phyloP scores from a whole-genome alignment of 225 moss, liverwort and hornwort species.

The Sphagnum contortum region DNA sequence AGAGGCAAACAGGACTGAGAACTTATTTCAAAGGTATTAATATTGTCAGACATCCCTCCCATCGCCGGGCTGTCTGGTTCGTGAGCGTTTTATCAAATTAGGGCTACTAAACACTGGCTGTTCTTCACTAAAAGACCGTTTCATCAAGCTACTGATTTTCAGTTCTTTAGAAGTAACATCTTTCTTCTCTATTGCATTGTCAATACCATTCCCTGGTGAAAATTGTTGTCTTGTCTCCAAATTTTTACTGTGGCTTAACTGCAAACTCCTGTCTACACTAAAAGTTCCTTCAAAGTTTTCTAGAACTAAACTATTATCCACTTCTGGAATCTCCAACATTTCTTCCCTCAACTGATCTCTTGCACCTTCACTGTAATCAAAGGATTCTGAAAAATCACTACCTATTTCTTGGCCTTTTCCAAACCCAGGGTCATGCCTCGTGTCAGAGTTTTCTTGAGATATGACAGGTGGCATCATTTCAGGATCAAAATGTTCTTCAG shows the following conservation, averaged over 20 bases:
- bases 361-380: background rate
- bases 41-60: background rate
- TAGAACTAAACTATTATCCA: background rate
- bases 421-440: too few relatives aligned
- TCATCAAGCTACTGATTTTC: conserved; percentile 5
- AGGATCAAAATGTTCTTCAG: conserved; percentile 7
- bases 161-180: background rate
- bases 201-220: too few relatives aligned
- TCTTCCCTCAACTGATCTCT: conserved; percentile 10
- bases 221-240: too few relatives aligned
- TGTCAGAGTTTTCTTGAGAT: too few relatives aligned
- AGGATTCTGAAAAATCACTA: too few relatives aligned
- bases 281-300: background rate
- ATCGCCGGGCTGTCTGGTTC: conserved; percentile 1
- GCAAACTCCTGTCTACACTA: too few relatives aligned
- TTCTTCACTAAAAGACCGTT: conserved; percentile 1
- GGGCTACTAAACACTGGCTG: background rate
- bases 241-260: too few relatives aligned
- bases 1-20: too few relatives aligned
- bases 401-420: too few relatives aligned
- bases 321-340: background rate
- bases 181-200: background rate
- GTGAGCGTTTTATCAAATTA: conserved; percentile 1
- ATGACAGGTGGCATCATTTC: too few relatives aligned
- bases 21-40: too few relatives aligned